Percentiles rank a stretch among this genome's conserved stretches.
Conservation (phyloP, 169 alveolate genomes). For the Cyclospora cayetanensis region DNA sequence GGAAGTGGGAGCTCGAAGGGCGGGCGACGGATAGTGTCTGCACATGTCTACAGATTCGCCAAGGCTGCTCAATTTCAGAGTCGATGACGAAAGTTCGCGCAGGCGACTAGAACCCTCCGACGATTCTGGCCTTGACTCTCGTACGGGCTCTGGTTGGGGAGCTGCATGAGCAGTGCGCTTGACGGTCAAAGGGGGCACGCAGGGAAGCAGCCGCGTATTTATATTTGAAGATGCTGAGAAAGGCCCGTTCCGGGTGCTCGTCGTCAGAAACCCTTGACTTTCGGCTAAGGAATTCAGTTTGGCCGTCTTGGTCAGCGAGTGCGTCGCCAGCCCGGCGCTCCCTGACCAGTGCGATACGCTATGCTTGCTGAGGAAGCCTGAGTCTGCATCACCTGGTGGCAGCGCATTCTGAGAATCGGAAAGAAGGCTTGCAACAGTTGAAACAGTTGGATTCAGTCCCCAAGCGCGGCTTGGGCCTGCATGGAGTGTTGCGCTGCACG, state of each 20-base stretch:
- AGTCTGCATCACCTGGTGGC: background rate
- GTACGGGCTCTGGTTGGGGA: background rate
- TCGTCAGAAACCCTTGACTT: background rate
- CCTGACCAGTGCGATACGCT: background rate
- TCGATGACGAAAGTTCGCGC: background rate
- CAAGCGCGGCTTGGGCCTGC: background rate
- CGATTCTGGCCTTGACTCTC: background rate
- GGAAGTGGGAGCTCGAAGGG: background rate
- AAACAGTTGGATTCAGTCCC: background rate
- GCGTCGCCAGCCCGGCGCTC: background rate
- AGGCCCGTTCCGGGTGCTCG: background rate
- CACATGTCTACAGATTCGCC: background rate
- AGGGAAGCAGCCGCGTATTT: background rate
- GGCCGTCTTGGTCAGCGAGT: background rate
- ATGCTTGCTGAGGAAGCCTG: background rate
- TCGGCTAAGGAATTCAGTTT: background rate
- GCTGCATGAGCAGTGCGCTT: background rate
- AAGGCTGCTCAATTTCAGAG: background rate
- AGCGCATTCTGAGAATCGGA: background rate
- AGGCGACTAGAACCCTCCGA: background rate
- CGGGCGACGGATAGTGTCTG: background rate
- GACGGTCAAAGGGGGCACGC: background rate
- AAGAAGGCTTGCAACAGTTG: background rate
- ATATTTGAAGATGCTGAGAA: background rate
- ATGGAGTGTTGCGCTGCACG: too few species aligned